Conservation (phyloP, 495 filamentous ascomycete genomes). For the Daldinia vernicosa region DNA sequence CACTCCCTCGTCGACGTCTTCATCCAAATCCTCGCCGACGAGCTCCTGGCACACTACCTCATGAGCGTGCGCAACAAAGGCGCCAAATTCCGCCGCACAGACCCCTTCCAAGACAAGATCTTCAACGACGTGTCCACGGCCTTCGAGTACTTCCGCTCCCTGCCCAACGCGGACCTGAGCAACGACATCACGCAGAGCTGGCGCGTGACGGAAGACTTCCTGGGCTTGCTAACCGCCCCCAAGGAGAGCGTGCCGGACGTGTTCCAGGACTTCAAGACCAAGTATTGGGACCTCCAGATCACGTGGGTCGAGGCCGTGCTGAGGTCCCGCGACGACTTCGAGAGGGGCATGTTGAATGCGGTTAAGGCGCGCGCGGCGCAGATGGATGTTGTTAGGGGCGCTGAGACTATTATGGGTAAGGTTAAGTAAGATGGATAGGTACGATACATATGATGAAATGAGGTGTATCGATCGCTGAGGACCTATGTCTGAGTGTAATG, state of each 20-base stretch:
- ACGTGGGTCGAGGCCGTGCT: conserved; percentile 97
- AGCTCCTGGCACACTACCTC: conserved; percentile 88
- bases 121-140: conserved; percentile 87
- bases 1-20: conserved; percentile 86
- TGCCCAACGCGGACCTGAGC: conserved; percentile 59
- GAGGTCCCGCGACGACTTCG: conserved; percentile 89
- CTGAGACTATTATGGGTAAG: conserved; percentile 91
- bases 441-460: background rate
- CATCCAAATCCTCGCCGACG: conserved; percentile 89
- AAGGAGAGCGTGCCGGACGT: conserved; percentile 77
- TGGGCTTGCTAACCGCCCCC: conserved; percentile 75
- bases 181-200: conserved; percentile 84
- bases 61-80: conserved; percentile 84
- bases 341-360: conserved; percentile 83
- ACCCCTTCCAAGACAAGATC: conserved; percentile 88
- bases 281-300: conserved; percentile 94
- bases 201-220: conserved; percentile 84
- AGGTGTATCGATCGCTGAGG: background rate
- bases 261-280: conserved; percentile 82
- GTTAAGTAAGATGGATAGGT: conserved; percentile 65
- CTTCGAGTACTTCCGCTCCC: conserved; percentile 76
- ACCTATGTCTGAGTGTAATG: background rate
- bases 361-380: conserved; percentile 88
- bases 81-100: conserved; percentile 84
- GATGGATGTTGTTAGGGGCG: conserved; percentile 76